These are phyloP conservation scores for Oropetium thomaeum DNA, from an alignment of 176 grass and related monocot species.

Conservation along the genomic window DNA sequence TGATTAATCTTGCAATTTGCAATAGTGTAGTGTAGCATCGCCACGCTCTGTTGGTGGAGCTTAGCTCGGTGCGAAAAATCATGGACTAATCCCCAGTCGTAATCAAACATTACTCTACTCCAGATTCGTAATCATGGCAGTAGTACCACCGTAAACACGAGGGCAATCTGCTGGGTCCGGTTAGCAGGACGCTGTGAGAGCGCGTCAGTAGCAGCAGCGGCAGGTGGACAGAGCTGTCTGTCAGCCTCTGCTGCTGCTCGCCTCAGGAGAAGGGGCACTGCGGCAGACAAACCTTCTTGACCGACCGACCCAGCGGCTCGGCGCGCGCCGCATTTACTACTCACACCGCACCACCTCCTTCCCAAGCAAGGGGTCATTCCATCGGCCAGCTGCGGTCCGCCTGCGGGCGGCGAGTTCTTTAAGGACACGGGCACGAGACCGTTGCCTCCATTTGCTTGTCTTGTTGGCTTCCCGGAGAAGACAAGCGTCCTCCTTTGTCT, in stretches of 20 bases:
- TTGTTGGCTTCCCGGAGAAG: slow-evolving; percentile 8
- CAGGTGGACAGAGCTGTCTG: neutral
- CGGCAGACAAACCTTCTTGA: neutral
- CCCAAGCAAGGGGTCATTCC: slow-evolving; percentile 15
- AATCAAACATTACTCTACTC: neutral
- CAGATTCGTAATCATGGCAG: neutral
- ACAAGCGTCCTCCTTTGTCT: slow-evolving; percentile 14
- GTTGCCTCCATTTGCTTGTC: neutral
- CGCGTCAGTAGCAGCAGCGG: neutral
- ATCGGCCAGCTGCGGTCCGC: neutral
- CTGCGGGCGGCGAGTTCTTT: slow-evolving; percentile 37
- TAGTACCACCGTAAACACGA: neutral
- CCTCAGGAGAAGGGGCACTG: slow-evolving; percentile 1
- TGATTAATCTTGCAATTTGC: neutral
- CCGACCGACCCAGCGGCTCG: neutral
- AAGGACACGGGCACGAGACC: slow-evolving; percentile 17
- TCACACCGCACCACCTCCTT: slow-evolving; percentile 30
- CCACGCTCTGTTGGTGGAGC: neutral
- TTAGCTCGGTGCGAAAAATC: neutral
- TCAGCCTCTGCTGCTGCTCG: neutral
- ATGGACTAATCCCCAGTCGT: neutral
- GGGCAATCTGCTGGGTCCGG: neutral
- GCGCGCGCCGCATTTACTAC: slow-evolving; percentile 3
- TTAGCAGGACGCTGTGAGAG: neutral
- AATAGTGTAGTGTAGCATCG: too few relatives aligned